Base-by-base conservation (phyloP, 2,329 filamentous ascomycete species). In the Cladosporium phlei region DNA sequence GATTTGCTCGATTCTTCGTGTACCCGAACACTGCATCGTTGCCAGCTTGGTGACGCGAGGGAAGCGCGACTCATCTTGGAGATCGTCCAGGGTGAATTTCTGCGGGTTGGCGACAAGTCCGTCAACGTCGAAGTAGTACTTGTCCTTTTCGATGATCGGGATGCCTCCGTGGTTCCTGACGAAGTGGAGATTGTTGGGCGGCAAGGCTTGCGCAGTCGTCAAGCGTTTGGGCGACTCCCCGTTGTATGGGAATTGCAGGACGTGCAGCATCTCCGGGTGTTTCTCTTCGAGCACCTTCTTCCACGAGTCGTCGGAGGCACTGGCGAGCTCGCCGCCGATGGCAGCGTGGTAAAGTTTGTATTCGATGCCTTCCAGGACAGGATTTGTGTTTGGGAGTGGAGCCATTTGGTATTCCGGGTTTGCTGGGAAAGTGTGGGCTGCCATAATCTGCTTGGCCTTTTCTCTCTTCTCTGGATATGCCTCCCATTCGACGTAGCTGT, bases 101-200 rank as follows among this genome's bases (percentile, higher is more conserved):
- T 71, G 69, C 0, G 78, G 76, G 3, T 74, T 66, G 4, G 68
- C 68, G 1, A 81, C 79, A 0, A 79, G 64, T 0, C 78, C 78
- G 38, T 78, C 74, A 3, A 82, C 55, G 1, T 58, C 57, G 9
- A 79, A 65, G 14, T 62, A 69, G 50, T 64, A 79, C 4, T 70
- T 66, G 0, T 74, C 67, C 4, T 70, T 64, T 5, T 80, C 69
- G 40, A 82, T 80, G 4, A 71, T 61, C 0, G 80, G 80, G 19
- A 83, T 78, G 0, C 80, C 79, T 4, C 80, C 79, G 47, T 83
- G 80, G 46, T 83, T 83, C 7, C 80, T 67, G 0, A 83, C 77
- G 49, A 82, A 83, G 47, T 80, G 76, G 2, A 70, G 59, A 2
- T 63, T 47, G 34, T 80, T 83, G 0, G 72, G 70, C 0, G 80